A percentile compares a stretch with the other conserved stretches of the same genome.
Conservation (phyloP, 2,329 filamentous ascomycete species). For the Curvularia hawaiiensis region DNA sequence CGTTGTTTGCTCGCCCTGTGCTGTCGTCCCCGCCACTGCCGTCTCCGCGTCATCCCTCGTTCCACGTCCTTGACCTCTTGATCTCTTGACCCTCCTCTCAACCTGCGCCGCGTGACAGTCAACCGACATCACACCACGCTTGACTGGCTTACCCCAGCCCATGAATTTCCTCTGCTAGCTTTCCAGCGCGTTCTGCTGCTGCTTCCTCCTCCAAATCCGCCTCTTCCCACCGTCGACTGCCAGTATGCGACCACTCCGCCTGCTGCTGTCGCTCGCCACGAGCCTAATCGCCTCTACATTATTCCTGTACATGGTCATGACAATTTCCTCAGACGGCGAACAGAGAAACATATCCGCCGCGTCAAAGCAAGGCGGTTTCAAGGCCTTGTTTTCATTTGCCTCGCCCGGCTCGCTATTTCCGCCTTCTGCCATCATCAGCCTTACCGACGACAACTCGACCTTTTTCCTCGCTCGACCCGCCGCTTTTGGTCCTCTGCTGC, state of each 20-base stretch:
- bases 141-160: constrained; percentile 18
- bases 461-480: constrained; percentile 94
- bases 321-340: constrained; percentile 27
- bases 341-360: constrained; percentile 18
- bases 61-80: constrained; percentile 8
- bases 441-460: constrained; percentile 97
- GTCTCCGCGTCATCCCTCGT: constrained; percentile 27
- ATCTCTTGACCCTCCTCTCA: neutral
- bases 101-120: constrained; percentile 13
- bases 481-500: constrained; percentile 84
- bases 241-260: constrained; percentile 45
- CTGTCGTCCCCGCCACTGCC: constrained; percentile 15
- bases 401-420: constrained; percentile 85
- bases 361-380: constrained; percentile 42
- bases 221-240: constrained; percentile 11
- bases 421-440: constrained; percentile 91
- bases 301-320: constrained; percentile 49
- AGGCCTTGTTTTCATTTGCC: constrained; percentile 56
- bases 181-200: constrained; percentile 38
- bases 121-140: constrained; percentile 8
- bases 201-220: constrained; percentile 16
- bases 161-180: constrained; percentile 29
- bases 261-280: constrained; percentile 51
- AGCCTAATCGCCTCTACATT: constrained; percentile 51
- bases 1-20: constrained; percentile 2